Conservation (phyloP, 2,329 filamentous ascomycete species). For the Paracamarosporium sp. region DNA sequence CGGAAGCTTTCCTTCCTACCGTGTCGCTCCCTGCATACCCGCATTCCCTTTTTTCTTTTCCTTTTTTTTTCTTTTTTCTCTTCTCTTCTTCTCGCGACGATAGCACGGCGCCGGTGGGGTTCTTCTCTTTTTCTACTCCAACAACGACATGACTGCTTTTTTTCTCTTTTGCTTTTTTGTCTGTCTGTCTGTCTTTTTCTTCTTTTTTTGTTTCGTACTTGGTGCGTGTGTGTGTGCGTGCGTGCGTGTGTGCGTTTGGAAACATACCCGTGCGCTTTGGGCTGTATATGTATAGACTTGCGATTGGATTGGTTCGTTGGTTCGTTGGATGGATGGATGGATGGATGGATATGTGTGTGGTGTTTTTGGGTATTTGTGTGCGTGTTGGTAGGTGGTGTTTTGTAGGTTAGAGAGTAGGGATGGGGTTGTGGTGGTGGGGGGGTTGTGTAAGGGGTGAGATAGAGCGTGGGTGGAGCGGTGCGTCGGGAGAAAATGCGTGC, state of each 20-base stretch:
- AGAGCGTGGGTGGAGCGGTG: no score
- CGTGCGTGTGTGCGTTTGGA: no score
- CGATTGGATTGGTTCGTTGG: not conserved
- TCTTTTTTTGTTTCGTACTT: not conserved
- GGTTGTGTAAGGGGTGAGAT: no score
- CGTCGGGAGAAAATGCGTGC: no score
- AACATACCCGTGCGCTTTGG: not conserved
- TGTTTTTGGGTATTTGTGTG: no score
- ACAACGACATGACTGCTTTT: not conserved
- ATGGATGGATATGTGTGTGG: not conserved
- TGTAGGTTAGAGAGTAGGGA: no score
- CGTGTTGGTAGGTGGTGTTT: no score
- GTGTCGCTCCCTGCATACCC: slow-evolving; percentile 44
- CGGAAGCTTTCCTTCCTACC: slow-evolving; percentile 30
- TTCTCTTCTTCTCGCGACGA: no score
- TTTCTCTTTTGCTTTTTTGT: not conserved
- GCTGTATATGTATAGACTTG: not conserved
- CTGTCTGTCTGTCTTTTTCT: not conserved
- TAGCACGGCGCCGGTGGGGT: slow-evolving; percentile 2
- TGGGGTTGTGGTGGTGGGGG: no score
- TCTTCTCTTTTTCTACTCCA: not conserved
- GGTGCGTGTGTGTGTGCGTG: no score
- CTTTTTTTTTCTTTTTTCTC: no score
- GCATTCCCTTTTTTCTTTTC: not conserved
- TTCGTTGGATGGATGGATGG: not conserved